These are phyloP conservation scores for Leccinum barrowsii DNA, from an alignment of 768 basidiomycete species.

Conservation along the genomic window DNA sequence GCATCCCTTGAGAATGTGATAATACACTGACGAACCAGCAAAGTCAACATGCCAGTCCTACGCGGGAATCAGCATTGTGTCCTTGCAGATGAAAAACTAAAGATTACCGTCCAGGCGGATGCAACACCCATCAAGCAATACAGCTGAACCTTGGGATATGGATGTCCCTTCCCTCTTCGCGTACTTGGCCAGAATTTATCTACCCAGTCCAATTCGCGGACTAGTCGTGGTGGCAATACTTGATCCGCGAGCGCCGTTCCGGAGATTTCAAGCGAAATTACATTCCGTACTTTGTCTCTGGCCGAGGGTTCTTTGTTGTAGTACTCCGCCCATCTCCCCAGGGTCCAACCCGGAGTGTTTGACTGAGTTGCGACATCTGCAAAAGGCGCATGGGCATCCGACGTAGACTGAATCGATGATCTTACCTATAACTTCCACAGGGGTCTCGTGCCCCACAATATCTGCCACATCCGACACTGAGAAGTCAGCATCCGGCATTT, in stretches of 20 bases:
- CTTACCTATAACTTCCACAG: conserved; percentile 90
- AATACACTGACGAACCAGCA: conserved; percentile 96
- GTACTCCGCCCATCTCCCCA: conserved; percentile 90
- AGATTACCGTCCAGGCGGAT: conserved; percentile 88
- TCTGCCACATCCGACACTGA: conserved; percentile 80
- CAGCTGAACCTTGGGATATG: conserved; percentile 90
- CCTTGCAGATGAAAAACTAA: not conserved
- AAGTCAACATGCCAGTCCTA: conserved; percentile 99
- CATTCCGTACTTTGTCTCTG: conserved; percentile 88
- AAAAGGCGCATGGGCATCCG: conserved; percentile 1
- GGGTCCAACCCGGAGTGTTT: conserved; percentile 80
- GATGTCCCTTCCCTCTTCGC: conserved; percentile 65
- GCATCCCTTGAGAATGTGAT: conserved; percentile 82
- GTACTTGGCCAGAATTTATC: conserved; percentile 90
- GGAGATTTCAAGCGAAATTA: conserved; percentile 93
- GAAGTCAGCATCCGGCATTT: conserved; percentile 71
- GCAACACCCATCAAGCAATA: conserved; percentile 98
- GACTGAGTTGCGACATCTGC: conserved; percentile 88
- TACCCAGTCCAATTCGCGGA: conserved; percentile 94
- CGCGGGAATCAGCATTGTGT: not conserved
- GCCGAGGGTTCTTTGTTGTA: conserved; percentile 61
- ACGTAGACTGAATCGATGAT: conserved; percentile 2
- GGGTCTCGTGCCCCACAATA: conserved; percentile 70
- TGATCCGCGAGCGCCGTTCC: conserved; percentile 76
- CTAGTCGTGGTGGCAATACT: conserved; percentile 79